Conservation (phyloP, 2,329 filamentous ascomycete species). For the Lachnellula cervina region DNA sequence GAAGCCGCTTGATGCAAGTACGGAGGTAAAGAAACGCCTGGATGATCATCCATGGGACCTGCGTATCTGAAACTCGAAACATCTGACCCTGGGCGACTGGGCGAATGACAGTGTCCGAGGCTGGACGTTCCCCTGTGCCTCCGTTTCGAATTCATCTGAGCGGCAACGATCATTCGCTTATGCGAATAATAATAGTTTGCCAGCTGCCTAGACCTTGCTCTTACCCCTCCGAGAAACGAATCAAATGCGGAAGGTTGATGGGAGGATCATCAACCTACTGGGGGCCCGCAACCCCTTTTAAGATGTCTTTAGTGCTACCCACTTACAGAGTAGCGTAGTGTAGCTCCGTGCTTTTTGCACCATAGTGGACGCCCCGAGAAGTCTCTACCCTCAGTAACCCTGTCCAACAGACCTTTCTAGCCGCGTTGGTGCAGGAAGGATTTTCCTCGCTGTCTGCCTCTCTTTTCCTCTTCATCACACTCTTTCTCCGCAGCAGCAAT, state of each 20-base stretch:
- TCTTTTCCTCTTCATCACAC: constrained; percentile 11
- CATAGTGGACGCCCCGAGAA: too few species aligned
- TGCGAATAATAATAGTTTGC: background rate
- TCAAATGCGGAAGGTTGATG: background rate
- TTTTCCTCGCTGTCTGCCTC: constrained; percentile 6
- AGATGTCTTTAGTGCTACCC: background rate
- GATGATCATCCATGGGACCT: background rate
- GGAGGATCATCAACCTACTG: background rate
- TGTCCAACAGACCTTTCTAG: background rate
- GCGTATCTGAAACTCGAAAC: constrained; percentile 17
- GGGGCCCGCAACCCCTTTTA: background rate
- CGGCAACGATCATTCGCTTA: constrained; percentile 4
- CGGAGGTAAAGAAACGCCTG: background rate
- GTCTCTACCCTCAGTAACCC: background rate
- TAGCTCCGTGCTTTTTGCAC: too few species aligned
- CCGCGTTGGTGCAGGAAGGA: constrained; percentile 1
- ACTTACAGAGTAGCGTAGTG: too few species aligned
- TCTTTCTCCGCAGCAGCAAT: constrained; percentile 8
- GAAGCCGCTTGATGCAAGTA: too few species aligned
- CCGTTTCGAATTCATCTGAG: constrained; percentile 11
- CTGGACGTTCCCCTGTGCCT: background rate
- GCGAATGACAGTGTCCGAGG: constrained; percentile 11
- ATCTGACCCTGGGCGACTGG: constrained; percentile 4
- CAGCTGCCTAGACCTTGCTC: background rate
- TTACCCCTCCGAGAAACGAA: background rate